A percentile compares a stretch with the other conserved stretches of the same genome.
These are phyloP conservation scores for Acidomyces sp. DNA, from an alignment of 495 filamentous ascomycete species.

Conservation along the genomic window DNA sequence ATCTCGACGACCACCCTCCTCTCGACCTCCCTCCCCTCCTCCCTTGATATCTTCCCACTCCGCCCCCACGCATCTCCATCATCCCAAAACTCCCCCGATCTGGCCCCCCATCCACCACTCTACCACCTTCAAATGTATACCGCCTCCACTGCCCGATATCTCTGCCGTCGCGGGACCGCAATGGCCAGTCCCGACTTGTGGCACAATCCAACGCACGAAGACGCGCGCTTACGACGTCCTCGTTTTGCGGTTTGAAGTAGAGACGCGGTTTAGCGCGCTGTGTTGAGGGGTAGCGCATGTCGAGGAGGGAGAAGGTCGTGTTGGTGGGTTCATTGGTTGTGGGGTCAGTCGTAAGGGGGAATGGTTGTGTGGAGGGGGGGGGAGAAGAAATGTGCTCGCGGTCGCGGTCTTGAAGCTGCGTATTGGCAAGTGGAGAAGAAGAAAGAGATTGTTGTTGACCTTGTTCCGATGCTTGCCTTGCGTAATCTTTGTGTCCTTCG, in stretches of 20 bases:
- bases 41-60: slow-evolving; percentile 2
- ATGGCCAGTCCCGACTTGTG: slow-evolving; percentile 36
- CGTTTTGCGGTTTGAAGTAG: slow-evolving; percentile 47
- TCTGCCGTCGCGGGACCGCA: slow-evolving; percentile 1
- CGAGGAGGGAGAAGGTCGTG: slow-evolving; percentile 29
- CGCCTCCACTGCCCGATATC: slow-evolving; percentile 30
- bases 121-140: slow-evolving; percentile 63
- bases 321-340: neutral
- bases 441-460: no score
- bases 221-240: slow-evolving; percentile 46
- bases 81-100: slow-evolving; percentile 39
- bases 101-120: slow-evolving; percentile 60
- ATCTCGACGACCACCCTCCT: no score
- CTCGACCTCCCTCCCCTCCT: slow-evolving; percentile 2
- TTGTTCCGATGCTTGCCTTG: no score
- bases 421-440: no score
- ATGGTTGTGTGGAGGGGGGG: no score
- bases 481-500: no score
- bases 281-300: slow-evolving; percentile 51
- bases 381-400: no score
- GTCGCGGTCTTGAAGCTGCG: no score
- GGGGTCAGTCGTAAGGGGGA: no score
- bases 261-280: slow-evolving; percentile 55
- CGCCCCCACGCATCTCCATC: neutral
- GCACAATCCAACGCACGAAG: slow-evolving; percentile 48